A percentile compares a stretch with the other conserved stretches of the same genome.
These are phyloP conservation scores for Wallacemonas sp. DNA, from an alignment of 208 protist species.

Conservation along the genomic window DNA sequence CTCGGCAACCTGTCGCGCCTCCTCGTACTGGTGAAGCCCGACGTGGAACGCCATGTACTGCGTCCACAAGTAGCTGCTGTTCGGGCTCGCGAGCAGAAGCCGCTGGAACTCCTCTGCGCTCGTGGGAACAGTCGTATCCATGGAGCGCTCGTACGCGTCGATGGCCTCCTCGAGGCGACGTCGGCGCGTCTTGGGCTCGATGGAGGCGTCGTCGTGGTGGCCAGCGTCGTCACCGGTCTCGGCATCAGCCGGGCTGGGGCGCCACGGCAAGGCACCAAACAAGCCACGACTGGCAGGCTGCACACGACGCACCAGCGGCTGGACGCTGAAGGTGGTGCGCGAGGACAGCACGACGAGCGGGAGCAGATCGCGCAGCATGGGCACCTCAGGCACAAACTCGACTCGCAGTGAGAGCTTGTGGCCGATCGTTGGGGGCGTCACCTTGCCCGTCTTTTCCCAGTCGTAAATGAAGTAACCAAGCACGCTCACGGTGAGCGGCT, in stretches of 20 bases:
- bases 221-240: conserved; percentile 21
- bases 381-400: conserved; percentile 59
- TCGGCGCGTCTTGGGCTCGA: conserved; percentile 43
- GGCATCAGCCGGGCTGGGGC: conserved; percentile 20
- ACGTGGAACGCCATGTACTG: conserved; percentile 94
- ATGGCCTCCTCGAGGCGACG: conserved; percentile 80
- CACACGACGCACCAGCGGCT: conserved; percentile 42
- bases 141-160: conserved; percentile 83
- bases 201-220: conserved; percentile 17
- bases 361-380: conserved; percentile 38
- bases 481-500: conserved; percentile 25
- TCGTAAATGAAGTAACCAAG: conserved; percentile 81
- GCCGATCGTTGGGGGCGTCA: conserved; percentile 27
- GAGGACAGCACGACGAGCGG: conserved; percentile 76
- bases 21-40: conserved; percentile 79
- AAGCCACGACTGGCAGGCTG: conserved; percentile 23
- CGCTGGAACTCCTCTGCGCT: conserved; percentile 90
- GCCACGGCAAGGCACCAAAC: conserved; percentile 71
- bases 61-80: conserved; percentile 92
- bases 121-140: conserved; percentile 65
- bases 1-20: conserved; percentile 88
- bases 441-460: conserved; percentile 23
- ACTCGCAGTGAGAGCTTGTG: conserved; percentile 43
- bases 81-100: conserved; percentile 84
- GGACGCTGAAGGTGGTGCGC: conserved; percentile 27